A percentile compares a stretch with the other conserved stretches of the same genome.
Conservation (phyloP, 768 basidiomycete genomes). For the Hemileccinum impolitum region DNA sequence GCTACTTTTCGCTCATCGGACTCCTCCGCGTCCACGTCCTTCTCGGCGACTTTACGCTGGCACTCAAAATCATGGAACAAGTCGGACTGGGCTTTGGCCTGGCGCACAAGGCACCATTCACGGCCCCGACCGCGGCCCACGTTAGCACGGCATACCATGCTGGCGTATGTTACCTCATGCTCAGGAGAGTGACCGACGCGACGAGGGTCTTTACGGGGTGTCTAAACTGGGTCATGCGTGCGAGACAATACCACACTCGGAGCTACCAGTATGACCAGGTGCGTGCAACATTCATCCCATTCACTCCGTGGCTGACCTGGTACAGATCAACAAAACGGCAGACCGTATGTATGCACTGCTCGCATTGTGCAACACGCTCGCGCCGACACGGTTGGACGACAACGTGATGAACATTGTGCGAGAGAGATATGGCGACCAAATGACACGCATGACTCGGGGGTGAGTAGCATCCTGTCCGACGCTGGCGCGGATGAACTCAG, state of each 20-base stretch:
- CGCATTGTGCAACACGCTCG: slow-evolving; percentile 89
- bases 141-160: slow-evolving; percentile 95
- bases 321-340: slow-evolving; percentile 92
- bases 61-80: slow-evolving; percentile 91
- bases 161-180: slow-evolving; percentile 95
- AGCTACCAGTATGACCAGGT: slow-evolving; percentile 97
- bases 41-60: slow-evolving; percentile 93
- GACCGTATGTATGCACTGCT: slow-evolving; percentile 98
- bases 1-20: slow-evolving; percentile 96
- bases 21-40: slow-evolving; percentile 94
- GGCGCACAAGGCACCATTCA: slow-evolving; percentile 89
- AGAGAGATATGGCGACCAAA: slow-evolving; percentile 92
- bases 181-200: slow-evolving; percentile 92
- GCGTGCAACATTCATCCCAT: slow-evolving; percentile 6
- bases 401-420: slow-evolving; percentile 91
- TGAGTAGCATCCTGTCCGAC: slow-evolving; percentile 36
- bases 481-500: not conserved
- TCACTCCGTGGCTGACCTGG: not conserved
- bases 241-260: slow-evolving; percentile 95
- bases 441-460: slow-evolving; percentile 82
- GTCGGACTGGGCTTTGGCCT: slow-evolving; percentile 91
- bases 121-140: slow-evolving; percentile 94
- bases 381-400: slow-evolving; percentile 90
- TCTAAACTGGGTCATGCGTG: slow-evolving; percentile 92
- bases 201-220: slow-evolving; percentile 91